Percentiles rank a stretch among this genome's conserved stretches.
phyloP scores from a whole-genome alignment of 345 rosid genomes.

The Laguncularia racemosa region DNA sequence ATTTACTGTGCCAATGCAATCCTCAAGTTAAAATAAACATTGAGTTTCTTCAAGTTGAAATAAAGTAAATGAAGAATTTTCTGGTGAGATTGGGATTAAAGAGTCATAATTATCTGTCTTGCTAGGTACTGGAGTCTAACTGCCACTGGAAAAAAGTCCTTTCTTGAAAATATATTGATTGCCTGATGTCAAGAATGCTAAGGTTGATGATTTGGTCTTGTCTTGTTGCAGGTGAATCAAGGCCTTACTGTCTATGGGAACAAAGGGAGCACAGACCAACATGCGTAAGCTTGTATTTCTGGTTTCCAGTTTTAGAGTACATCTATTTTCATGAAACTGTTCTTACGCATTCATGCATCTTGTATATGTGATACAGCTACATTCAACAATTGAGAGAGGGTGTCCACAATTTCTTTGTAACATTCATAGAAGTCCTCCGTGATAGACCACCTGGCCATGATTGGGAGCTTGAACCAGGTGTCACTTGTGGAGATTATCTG shows the following conservation, averaged over 20 bases:
- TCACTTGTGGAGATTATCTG: constrained; percentile 95
- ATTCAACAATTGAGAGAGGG: constrained; percentile 99
- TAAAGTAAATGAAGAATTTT: too few species aligned
- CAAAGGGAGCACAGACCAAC: constrained; percentile 99
- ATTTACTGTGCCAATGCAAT: too few species aligned
- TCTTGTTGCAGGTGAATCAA: constrained; percentile 78
- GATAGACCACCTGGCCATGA: constrained; percentile 99
- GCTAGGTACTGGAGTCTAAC: too few species aligned
- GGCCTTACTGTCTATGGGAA: constrained; percentile 94
- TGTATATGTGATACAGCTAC: constrained; percentile 34
- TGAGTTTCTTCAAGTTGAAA: too few species aligned
- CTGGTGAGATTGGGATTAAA: too few species aligned
- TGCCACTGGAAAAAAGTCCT: too few species aligned
- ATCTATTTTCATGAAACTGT: not conserved
- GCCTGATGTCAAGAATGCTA: not conserved
- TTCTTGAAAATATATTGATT: too few species aligned
- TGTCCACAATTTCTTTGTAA: constrained; percentile 90
- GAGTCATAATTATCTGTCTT: too few species aligned
- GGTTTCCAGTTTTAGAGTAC: not conserved
- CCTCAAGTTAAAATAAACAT: too few species aligned
- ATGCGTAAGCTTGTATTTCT: constrained; percentile 62
- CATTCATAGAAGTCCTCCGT: constrained; percentile 92
- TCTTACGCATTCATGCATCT: too few species aligned
- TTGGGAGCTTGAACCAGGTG: constrained; percentile 99
- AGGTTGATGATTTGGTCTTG: constrained; percentile 3